Base-by-base conservation (phyloP, 495 filamentous ascomycete species). In the Xylaria grammica region DNA sequence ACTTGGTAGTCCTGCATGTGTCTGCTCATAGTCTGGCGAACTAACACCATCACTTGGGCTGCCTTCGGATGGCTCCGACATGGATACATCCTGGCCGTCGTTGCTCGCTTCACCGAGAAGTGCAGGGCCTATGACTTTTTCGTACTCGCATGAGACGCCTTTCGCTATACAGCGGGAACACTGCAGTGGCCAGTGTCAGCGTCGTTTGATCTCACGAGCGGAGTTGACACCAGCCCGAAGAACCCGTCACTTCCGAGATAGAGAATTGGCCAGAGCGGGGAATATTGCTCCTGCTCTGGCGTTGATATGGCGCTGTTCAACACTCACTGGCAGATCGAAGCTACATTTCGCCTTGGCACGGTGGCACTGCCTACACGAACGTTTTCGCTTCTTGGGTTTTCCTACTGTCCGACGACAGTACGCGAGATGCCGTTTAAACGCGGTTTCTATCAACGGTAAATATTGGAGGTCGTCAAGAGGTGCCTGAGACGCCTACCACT, bases 271-370 rank as follows among this genome's bases (percentile, higher is more conserved):
- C 40, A 42, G 6, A 9, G 9, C 13, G 46, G 15, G 8, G 4
- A 29, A 9, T n/a, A n/a, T n/a, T n/a, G n/a, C n/a, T n/a, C n/a
- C 6, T 46, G 4, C 7, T 17, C 19, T 10, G 13, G 32, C n/a
- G 15, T 7, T 19, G 40, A 0, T 15, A 20, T 22, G 7, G 27
- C 4, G 17, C 17, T 49, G 45, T n/a, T 32, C 56, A 27, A 32
- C 34, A 61, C 58, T 61, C 58, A 61, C 58, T 45, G 66, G 60
- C 7, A 49, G 24, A 26, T 72, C 68, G 27, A 72, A 72, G 62
- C 68, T 72, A 49, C 70, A 72, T 29, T 72, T 72, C 3, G 62
- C 65, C 52, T 72, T 72, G 32, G 70, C 70, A 30, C 62, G 64
- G 30, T 72, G 65, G n/a, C 70, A 72, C 36, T 68, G 60, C 55